Evolutionary conservation across 2,329 filamentous ascomycete genomes (phyloP).

Genomic region (Chrysoporthe austroafricana): DNA sequence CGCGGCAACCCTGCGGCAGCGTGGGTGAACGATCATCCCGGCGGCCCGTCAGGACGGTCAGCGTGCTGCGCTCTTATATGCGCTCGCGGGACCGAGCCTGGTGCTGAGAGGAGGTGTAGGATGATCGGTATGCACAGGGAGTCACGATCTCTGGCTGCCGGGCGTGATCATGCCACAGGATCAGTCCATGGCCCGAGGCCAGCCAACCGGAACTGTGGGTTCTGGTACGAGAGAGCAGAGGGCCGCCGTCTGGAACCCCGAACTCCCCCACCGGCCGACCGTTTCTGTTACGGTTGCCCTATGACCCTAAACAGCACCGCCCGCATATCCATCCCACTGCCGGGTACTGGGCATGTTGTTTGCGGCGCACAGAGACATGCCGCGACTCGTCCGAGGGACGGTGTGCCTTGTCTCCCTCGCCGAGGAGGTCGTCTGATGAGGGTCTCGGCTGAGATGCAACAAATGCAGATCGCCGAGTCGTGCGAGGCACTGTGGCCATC

Average conservation of each 20-base stretch:
- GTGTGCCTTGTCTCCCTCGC: too few species aligned
- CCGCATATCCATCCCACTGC: too few species aligned
- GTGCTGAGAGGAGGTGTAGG: not conserved
- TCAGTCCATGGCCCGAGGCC: slow-evolving; percentile 14
- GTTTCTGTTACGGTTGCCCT: not conserved
- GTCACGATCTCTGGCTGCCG: not conserved
- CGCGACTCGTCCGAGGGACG: not conserved
- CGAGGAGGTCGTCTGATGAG: slow-evolving; percentile 5
- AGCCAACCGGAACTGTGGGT: slow-evolving; percentile 7
- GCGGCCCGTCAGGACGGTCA: not conserved
- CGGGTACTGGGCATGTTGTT: not conserved
- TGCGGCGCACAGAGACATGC: slow-evolving; percentile 1
- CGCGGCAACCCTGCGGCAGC: not conserved
- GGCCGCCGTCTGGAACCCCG: not conserved
- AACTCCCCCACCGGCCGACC: not conserved
- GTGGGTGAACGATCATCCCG: slow-evolving; percentile 9
- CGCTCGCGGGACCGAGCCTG: not conserved
- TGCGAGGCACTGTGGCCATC: not conserved
- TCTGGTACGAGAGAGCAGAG: slow-evolving; percentile 15
- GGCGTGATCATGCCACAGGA: slow-evolving; percentile 26
- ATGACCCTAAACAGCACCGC: not conserved
- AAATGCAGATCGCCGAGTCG: slow-evolving; percentile 13
- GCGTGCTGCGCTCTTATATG: slow-evolving; percentile 15
- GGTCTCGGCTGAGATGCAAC: not conserved
- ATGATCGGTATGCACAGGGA: not conserved